Evolutionary conservation across 768 basidiomycete genomes (phyloP), one percentile per base, ranked within the genome.

Genomic region (Amanita phalloides): DNA sequence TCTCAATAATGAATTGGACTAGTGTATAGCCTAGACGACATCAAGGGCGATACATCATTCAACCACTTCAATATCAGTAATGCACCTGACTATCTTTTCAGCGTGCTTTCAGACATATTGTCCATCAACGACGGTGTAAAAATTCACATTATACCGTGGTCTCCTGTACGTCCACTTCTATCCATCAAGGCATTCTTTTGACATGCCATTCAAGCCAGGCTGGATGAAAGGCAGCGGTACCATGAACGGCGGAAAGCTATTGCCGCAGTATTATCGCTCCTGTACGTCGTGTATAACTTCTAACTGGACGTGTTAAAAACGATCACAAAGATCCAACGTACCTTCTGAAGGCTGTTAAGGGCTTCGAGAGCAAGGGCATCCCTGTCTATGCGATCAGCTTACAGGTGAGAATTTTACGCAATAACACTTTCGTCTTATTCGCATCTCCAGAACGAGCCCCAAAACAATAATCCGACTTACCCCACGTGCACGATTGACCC

Each of bases 201-300:
- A 32, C 5, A 25, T 42, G 13, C 26, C 21, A 42, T 68, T 53
- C 36, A 53, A 87, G 84, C 86, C 87, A 9, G 83, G 69, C 4
- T 90, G 87, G 86, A 86, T 87, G 84, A 89, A 89, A 64, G 69
- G 66, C 45, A 78, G 73, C 52, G 73, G 72, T 3, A 76, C 76
- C 0, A 86, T 86, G 81, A 71, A 78, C 26, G 86, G 86, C 1
- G 85, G 84, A 30, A 76, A 73, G 8, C 62, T 88, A 48, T 57
- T 71, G 26, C 71, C 77, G 0, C 65, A 69, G 43, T 79, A 78
- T 51, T 63, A 74, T 32, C 62, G 60, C 36, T 60, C 65, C 0
- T 81, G 80, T 85, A 55, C 53, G 79, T 48, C 9, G 6, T 8
- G 3, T 14, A 4, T 45, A 6, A 7, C 45, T 23, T 7, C 23